phyloP scores from a whole-genome alignment of 441 rosid species.

The Adansonia madagascariensis region DNA sequence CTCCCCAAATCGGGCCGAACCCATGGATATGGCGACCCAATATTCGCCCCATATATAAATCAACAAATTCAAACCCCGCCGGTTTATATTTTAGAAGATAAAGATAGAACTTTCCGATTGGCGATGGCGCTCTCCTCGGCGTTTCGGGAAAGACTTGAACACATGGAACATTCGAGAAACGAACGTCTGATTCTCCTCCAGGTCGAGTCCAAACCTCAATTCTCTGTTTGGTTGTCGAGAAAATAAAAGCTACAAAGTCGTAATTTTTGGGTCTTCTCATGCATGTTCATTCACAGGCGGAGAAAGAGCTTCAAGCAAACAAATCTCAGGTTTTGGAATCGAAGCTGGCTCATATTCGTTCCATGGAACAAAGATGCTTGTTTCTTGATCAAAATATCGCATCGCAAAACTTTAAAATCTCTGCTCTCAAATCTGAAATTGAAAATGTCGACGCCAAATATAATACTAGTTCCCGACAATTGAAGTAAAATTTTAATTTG shows the following conservation, averaged over 20 bases:
- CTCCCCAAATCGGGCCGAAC: background rate
- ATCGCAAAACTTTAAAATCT: conserved; percentile 54
- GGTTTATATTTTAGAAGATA: background rate
- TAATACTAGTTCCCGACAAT: conserved; percentile 31
- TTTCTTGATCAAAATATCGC: conserved; percentile 56
- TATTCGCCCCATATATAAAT: background rate
- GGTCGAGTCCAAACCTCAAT: conserved; percentile 36
- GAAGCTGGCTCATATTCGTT: conserved; percentile 45
- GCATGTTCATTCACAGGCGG: conserved; percentile 45
- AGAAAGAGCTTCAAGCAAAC: conserved; percentile 62
- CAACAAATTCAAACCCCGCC: background rate
- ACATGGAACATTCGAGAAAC: conserved; percentile 64
- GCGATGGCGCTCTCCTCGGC: conserved; percentile 68
- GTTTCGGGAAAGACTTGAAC: conserved; percentile 69
- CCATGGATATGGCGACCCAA: background rate
- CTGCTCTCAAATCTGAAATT: conserved; percentile 51
- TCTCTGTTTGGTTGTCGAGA: conserved; percentile 27
- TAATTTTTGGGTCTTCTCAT: conserved; percentile 2
- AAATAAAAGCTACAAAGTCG: background rate
- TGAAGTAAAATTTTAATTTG: conserved; percentile 42
- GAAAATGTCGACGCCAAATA: conserved; percentile 47
- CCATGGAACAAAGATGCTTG: conserved; percentile 58
- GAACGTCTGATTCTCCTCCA: conserved; percentile 64
- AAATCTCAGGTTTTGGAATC: conserved; percentile 50
- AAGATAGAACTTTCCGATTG: background rate